Evolutionary conservation across 805 yeast genomes (phyloP).

Genomic region (Candida multigemmis): DNA sequence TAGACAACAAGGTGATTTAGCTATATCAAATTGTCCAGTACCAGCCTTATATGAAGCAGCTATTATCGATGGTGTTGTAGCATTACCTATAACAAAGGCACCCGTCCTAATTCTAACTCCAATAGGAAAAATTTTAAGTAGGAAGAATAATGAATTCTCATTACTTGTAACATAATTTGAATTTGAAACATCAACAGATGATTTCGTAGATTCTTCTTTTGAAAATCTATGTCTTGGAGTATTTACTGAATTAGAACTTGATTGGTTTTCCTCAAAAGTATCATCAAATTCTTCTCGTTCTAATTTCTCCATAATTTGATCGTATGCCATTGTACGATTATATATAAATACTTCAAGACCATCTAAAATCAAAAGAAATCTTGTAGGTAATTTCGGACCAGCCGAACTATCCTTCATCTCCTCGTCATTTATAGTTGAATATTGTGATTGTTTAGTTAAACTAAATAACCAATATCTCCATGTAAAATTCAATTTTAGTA

Average conservation of each 20-base stretch:
- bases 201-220: not conserved
- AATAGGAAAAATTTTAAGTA: constrained; percentile 48
- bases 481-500: constrained; percentile 65
- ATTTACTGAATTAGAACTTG: not conserved
- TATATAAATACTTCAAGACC: constrained; percentile 82
- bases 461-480: constrained; percentile 85
- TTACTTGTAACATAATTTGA: not conserved
- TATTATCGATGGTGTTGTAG: constrained; percentile 62
- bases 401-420: constrained; percentile 6
- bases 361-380: constrained; percentile 49
- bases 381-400: constrained; percentile 36
- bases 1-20: constrained; percentile 30
- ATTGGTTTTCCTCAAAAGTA: not conserved
- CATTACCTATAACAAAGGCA: constrained; percentile 73
- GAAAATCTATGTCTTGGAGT: not conserved
- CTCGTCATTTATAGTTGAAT: constrained; percentile 10
- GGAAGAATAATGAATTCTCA: constrained; percentile 6
- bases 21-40: constrained; percentile 50
- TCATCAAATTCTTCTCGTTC: constrained; percentile 7
- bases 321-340: constrained; percentile 74
- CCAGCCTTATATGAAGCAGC: constrained; percentile 51
- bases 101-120: constrained; percentile 53
- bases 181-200: not conserved
- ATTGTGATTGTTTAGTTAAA: constrained; percentile 30
- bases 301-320: constrained; percentile 41